Conservation (phyloP, 345 rosid species). For the Salix viminalis region DNA sequence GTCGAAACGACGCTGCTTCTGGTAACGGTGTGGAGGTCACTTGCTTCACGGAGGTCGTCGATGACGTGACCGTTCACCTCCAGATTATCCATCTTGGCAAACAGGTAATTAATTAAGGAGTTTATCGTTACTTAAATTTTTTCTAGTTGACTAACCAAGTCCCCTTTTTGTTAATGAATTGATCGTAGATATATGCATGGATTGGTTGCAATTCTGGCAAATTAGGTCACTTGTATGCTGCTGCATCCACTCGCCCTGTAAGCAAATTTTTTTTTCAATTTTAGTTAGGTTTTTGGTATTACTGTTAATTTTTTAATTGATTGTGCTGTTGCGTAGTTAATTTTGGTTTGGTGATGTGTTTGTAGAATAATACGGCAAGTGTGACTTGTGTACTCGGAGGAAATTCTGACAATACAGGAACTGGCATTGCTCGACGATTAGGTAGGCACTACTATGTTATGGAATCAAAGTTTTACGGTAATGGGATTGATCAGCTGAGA, state of each 20-base stretch:
- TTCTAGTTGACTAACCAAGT: neutral
- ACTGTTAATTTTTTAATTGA: neutral
- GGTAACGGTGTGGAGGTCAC: constrained; percentile 34
- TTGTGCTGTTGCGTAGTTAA: neutral
- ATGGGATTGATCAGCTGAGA: neutral
- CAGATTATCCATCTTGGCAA: constrained; percentile 68
- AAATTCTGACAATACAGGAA: constrained; percentile 78
- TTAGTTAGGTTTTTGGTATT: neutral
- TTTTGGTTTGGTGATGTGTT: neutral
- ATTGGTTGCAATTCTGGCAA: constrained; percentile 67
- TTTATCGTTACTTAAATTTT: neutral
- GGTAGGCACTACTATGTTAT: constrained; percentile 33
- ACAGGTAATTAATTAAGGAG: constrained; percentile 35
- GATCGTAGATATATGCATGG: constrained; percentile 71
- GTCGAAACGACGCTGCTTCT: neutral
- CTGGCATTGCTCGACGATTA: constrained; percentile 81
- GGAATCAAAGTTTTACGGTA: neutral
- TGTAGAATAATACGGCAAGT: constrained; percentile 62
- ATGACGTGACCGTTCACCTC: constrained; percentile 62
- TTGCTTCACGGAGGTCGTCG: constrained; percentile 59
- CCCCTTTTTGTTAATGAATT: neutral
- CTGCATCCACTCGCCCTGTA: constrained; percentile 76
- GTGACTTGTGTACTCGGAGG: constrained; percentile 76
- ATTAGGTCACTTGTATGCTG: constrained; percentile 73
- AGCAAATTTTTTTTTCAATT: constrained; percentile 4